Base-by-base conservation (phyloP, 2,329 filamentous ascomycete species). In the Elsinoe batatas region DNA sequence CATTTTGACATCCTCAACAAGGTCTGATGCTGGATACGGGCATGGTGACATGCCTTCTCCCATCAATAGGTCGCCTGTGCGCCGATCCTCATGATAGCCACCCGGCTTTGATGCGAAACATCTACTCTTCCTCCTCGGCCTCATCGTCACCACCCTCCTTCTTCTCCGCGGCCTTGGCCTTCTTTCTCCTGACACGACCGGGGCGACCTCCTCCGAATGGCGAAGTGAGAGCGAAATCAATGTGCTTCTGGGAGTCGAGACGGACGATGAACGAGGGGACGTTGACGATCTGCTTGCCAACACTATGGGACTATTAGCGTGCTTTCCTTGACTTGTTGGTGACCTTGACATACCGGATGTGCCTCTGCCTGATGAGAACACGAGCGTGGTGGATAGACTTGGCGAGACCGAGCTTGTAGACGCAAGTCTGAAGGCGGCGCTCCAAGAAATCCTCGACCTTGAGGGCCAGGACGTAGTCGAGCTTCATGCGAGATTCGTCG, bases 281-380 rank as follows among this genome's bases (percentile, higher is more conserved):
- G 79, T 98, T 98, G 83, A 98, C 93, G 74, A 98, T 97, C 83
- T 98, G 93, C 88, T 98, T 98, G 79, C 93, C 93, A 74, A 98
- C 93, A 73, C 91, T 81, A 64, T 54, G 54, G 40, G 5, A 18
- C 15, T 58, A 58, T 68, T 58, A 68, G 64, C 58, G 43, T 50
- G 33, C 57, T 11, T 30, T 2, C 1, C 15, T 20, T 36, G 1
- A 54, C 42, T 60, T 56, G 57, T 13, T 33, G 2, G 13, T 33
- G 20, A 40, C 17, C 26, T n/a, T 12, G 53, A 61, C 75, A 58
- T 74, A 80, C 77, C 82, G 93, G 80, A 98, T 98, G 83, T 98
- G 93, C 74, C 93, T 87, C 83, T 98, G 93, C 76, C 89, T 90
- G 82, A 98, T 98, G 69, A 98, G 85, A 73, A 98, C 93, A 88